Percentiles rank a stretch among this genome's conserved stretches.
Evolutionary conservation across 2,329 filamentous ascomycete genomes (phyloP).

Genomic region (Metarhizium anisopliae): DNA sequence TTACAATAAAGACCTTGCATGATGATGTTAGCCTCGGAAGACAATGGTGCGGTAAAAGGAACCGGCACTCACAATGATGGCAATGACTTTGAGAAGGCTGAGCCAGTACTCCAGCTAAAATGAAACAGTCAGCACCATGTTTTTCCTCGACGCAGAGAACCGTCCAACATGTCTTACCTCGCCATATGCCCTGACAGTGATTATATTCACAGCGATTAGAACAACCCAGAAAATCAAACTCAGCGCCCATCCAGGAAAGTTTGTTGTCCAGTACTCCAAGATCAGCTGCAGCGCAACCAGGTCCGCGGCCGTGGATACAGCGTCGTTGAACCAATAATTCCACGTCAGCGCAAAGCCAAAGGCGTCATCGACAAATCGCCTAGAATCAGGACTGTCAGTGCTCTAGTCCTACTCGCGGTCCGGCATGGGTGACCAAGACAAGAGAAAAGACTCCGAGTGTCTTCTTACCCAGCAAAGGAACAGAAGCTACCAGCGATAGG

Average conservation of each 20-base stretch:
- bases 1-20: slow-evolving; percentile 46
- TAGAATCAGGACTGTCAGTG: slow-evolving; percentile 1
- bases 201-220: slow-evolving; percentile 34
- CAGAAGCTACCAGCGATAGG: slow-evolving; percentile 46
- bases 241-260: slow-evolving; percentile 54
- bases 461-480: slow-evolving; percentile 31
- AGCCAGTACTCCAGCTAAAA: slow-evolving; percentile 46
- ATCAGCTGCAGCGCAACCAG: slow-evolving; percentile 44
- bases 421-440: background rate
- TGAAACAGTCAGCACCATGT: background rate
- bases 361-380: slow-evolving; percentile 43
- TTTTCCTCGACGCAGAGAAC: background rate
- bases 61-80: slow-evolving; percentile 31
- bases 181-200: slow-evolving; percentile 25
- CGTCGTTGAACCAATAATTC: slow-evolving; percentile 61
- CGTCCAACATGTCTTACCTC: slow-evolving; percentile 15
- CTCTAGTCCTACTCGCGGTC: background rate
- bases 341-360: slow-evolving; percentile 46
- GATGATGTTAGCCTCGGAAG: background rate
- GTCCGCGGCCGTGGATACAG: slow-evolving; percentile 44
- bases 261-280: slow-evolving; percentile 51
- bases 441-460: background rate
- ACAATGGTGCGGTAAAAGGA: background rate
- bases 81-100: slow-evolving; percentile 43
- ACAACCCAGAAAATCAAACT: slow-evolving; percentile 53